phyloP scores from a whole-genome alignment of 2,329 filamentous ascomycete genomes.

The Paramyrothecium sp. region DNA sequence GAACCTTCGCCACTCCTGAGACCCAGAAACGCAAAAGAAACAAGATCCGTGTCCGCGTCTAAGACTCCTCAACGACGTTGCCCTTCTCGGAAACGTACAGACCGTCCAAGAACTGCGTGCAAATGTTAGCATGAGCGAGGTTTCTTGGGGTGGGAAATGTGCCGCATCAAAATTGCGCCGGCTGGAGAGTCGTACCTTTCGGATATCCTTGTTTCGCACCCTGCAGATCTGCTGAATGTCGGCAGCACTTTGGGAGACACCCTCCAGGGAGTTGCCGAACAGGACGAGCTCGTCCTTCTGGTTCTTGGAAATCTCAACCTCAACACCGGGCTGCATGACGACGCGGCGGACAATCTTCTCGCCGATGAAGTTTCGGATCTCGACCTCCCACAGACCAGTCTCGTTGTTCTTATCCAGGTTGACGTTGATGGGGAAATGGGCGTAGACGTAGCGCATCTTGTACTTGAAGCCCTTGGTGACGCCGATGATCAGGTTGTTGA shows the following conservation, averaged over 20 bases:
- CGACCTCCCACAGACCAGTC: slow-evolving; percentile 83
- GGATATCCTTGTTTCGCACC: slow-evolving; percentile 99
- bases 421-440: slow-evolving; percentile 99
- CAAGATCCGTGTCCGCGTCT: slow-evolving; percentile 44
- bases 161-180: background rate
- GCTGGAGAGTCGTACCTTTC: slow-evolving; percentile 65
- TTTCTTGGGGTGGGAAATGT: background rate
- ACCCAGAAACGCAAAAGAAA: slow-evolving; percentile 61
- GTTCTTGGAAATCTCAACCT: slow-evolving; percentile 84
- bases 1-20: slow-evolving; percentile 62
- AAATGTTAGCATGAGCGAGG: slow-evolving; percentile 16
- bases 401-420: slow-evolving; percentile 96
- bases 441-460: slow-evolving; percentile 99
- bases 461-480: slow-evolving; percentile 99
- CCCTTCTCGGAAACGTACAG: slow-evolving; percentile 99
- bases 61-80: slow-evolving; percentile 76
- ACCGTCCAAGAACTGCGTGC: slow-evolving; percentile 91
- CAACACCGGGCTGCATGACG: slow-evolving; percentile 84
- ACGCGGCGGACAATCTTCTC: slow-evolving; percentile 99
- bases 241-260: slow-evolving; percentile 95
- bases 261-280: slow-evolving; percentile 91
- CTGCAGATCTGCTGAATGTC: slow-evolving; percentile 99
- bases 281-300: slow-evolving; percentile 98
- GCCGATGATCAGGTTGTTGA: slow-evolving; percentile 98
- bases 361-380: slow-evolving; percentile 99